Conservation (phyloP, 306 rosid genomes). For the Vachellia pachyceras region DNA sequence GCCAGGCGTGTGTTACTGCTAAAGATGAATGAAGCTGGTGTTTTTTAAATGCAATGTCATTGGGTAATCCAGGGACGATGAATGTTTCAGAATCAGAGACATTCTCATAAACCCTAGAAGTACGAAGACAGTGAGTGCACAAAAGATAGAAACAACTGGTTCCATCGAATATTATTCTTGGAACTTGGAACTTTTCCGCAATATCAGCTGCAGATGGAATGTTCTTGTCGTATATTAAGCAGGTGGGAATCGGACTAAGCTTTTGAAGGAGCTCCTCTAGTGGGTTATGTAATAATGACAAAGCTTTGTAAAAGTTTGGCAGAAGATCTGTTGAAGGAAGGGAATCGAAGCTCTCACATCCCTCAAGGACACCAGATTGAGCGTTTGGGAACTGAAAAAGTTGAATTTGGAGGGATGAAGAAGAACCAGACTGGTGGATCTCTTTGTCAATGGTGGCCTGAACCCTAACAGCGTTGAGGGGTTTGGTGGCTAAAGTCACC, state of each 20-base stretch:
- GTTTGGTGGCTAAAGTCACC: slow-evolving; percentile 66
- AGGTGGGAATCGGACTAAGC: slow-evolving; percentile 43
- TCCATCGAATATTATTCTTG: slow-evolving; percentile 47
- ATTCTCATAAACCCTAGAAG: slow-evolving; percentile 30
- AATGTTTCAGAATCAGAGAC: slow-evolving; percentile 26
- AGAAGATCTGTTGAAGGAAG: slow-evolving; percentile 16
- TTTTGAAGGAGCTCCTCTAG: slow-evolving; percentile 34
- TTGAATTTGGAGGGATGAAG: slow-evolving; percentile 36
- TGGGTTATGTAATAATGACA: slow-evolving; percentile 40
- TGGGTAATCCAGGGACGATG: slow-evolving; percentile 37
- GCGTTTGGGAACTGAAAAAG: slow-evolving; percentile 38
- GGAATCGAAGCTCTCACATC: slow-evolving; percentile 45
- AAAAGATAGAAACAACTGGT: slow-evolving; percentile 41
- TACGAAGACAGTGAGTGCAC: slow-evolving; percentile 26
- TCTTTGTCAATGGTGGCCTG: slow-evolving; percentile 43
- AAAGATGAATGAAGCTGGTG: slow-evolving; percentile 23
- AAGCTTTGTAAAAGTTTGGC: slow-evolving; percentile 48
- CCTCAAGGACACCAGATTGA: neutral
- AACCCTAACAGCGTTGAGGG: slow-evolving; percentile 55
- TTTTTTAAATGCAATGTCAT: slow-evolving; percentile 34
- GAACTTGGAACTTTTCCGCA: slow-evolving; percentile 36
- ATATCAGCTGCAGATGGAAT: slow-evolving; percentile 47
- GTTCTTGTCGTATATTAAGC: slow-evolving; percentile 46
- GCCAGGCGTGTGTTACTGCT: neutral
- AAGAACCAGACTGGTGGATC: slow-evolving; percentile 32